phyloP scores from a whole-genome alignment of 2,329 filamentous ascomycete genomes.

The Aureobasidium zeae region DNA sequence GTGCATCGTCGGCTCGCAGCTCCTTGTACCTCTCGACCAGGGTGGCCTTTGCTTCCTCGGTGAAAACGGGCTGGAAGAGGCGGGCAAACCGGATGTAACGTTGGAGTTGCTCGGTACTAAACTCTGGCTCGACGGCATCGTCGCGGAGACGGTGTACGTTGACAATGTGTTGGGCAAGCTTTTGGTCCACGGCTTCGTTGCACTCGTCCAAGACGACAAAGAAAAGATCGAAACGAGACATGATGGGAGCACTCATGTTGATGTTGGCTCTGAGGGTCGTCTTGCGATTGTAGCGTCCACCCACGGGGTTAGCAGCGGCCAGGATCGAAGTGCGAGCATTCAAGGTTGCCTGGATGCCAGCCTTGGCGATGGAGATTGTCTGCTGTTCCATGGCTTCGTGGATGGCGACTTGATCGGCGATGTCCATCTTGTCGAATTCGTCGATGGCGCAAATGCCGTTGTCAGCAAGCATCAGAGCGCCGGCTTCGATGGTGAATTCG shows the following conservation, averaged over 20 bases:
- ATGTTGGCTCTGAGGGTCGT: constrained; percentile 87
- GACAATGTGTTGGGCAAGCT: constrained; percentile 90
- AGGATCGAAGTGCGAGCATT: constrained; percentile 94
- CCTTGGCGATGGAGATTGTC: constrained; percentile 97
- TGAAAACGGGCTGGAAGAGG: constrained; percentile 90
- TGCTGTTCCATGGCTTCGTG: constrained; percentile 99
- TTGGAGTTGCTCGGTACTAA: constrained; percentile 91
- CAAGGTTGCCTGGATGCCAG: constrained; percentile 92
- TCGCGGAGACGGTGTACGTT: constrained; percentile 87
- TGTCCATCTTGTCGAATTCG: constrained; percentile 99
- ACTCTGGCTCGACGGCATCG: constrained; percentile 82
- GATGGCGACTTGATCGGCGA: constrained; percentile 92
- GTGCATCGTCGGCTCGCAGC: constrained; percentile 81
- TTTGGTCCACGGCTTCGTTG: constrained; percentile 81
- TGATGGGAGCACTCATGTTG: constrained; percentile 98
- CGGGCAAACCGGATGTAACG: constrained; percentile 93
- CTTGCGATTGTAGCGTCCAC: constrained; percentile 95
- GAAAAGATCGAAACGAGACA: constrained; percentile 98
- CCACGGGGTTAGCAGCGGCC: constrained; percentile 90
- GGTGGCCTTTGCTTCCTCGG: constrained; percentile 71
- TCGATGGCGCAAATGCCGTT: constrained; percentile 98
- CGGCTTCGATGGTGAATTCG: constrained; percentile 96
- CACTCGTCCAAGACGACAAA: constrained; percentile 97
- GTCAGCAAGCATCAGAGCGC: constrained; percentile 91
- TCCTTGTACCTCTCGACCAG: constrained; percentile 94